phyloP scores from a whole-genome alignment of 352 stramenopile genomes.

The Discostella stelligera region DNA sequence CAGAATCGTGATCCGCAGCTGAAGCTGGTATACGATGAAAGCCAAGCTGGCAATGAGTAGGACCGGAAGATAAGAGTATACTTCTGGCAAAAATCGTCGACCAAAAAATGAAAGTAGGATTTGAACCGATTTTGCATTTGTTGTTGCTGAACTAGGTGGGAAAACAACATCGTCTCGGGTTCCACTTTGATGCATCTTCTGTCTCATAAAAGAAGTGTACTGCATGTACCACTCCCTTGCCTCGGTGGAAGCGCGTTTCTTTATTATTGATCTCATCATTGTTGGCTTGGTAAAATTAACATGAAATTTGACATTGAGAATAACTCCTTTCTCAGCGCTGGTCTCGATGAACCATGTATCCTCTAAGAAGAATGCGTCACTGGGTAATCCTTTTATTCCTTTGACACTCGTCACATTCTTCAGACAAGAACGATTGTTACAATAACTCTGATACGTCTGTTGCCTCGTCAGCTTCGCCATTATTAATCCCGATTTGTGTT shows the following conservation, averaged over 20 bases:
- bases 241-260: constrained; percentile 49
- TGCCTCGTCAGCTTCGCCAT: constrained; percentile 34
- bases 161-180: constrained; percentile 15
- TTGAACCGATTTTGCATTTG: constrained; percentile 7
- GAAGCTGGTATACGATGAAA: constrained; percentile 19
- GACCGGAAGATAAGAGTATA: neutral
- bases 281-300: constrained; percentile 50
- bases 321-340: constrained; percentile 26
- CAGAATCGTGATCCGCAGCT: constrained; percentile 12
- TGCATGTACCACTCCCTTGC: constrained; percentile 56
- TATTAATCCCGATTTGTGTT: constrained; percentile 20
- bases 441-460: constrained; percentile 45
- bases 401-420: constrained; percentile 39
- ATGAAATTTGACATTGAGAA: constrained; percentile 38
- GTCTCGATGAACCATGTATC: constrained; percentile 58
- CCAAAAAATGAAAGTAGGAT: constrained; percentile 2
- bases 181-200: constrained; percentile 13
- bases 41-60: constrained; percentile 19
- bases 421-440: constrained; percentile 23
- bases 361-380: constrained; percentile 53
- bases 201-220: constrained; percentile 32
- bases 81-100: neutral
- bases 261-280: constrained; percentile 42
- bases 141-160: neutral
- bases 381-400: constrained; percentile 27